Evolutionary conservation across 1,139 yeast species (phyloP), one percentile per base, ranked within the genome.

Genomic region (Zygoascus hellenicus): DNA sequence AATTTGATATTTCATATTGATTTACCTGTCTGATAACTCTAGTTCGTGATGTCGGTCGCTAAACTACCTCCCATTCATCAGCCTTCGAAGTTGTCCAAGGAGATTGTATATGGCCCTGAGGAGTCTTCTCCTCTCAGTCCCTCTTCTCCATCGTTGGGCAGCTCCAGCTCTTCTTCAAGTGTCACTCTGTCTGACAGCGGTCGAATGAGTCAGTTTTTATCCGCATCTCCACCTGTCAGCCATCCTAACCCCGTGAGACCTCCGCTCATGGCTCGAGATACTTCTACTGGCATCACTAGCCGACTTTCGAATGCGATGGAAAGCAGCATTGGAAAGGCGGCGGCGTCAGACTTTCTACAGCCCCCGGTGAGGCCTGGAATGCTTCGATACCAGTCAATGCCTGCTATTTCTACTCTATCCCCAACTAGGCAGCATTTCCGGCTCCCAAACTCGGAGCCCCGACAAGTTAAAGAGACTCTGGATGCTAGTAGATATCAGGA

Each of bases 371-470:
- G 60, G 28, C 61, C 61, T 9, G 55, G 52, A 10, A 46, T 58
- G 53, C 34, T 53, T 14, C 57, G 69, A n/a, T 63, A 57, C 51
- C 64, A 66, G 48, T 63, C 69, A 7, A 54, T 64, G 32, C 70
- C 70, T 5, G 55, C 57, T 15, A 45, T 57, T 15, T 56, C 62
- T 13, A 49, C 58, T 4, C 50, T 59, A 45, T 61, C 66, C 39
- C 70, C 70, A 4, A 62, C 68, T 1, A 49, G 70, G 22, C 70
- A 66, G 40, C 68, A 66, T 41, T 63, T 66, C 51, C 56, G 70
- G 31, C 57, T 66, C 16, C 63, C 65, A 28, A 66, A 65, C 49
- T 48, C 58, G 7, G 54, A 52, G 5, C 70, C 69, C 4, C 58
- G 67, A 38, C 59, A 57, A 33, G 63, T 67, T 43, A 65, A 67